Base-by-base conservation (phyloP, 495 filamentous ascomycete genomes). In the Chaetomidium leptoderma region DNA sequence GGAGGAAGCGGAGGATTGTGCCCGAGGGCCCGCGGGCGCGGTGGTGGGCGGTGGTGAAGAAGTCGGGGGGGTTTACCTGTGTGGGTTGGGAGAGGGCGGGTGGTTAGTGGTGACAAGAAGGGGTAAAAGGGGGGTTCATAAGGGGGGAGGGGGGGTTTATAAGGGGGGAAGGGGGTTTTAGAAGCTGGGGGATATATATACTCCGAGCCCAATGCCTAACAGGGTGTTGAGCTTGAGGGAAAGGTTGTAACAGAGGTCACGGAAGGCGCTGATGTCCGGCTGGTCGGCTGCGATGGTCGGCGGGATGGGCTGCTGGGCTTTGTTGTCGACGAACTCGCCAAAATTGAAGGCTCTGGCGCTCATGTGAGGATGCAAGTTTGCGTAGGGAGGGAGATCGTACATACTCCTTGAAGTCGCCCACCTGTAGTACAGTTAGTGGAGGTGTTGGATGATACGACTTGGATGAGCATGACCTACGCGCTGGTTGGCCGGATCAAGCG, bases 351-450 rank as follows among this genome's bases (percentile, higher is more conserved):
- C 90, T 78, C 92, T 95, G 51, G 9, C 10, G 27, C 8, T n/a
- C 1, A n/a, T 13, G 35, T 26, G 24, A 37, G 39, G 1, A 37
- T n/a, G 26, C 43, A 17, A 11, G 24, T 37, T 48, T 6, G 16
- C 8, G 21, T 2, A 6, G 29, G 1, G 13, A 32, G 35, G 21
- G 13, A 19, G 33, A 16, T 33, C 11, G 5, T 2, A 63, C 75
- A 65, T 75, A 95, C 91, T 96, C 92, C 79, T 97, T 97, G 66
- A 91, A 91, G 63, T 97, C 92, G 16, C 91, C 92, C 19, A 84
- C 82, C 89, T 92, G 63, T 40, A 26, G 37, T 13, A 8, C 23
- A 27, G 40, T 59, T 19, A 59, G 62, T 55, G 44, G 16, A 23
- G 23, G 17, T n/a, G 9, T 29, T 23, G 19, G n/a, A 26, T 10